A percentile compares a stretch with the other conserved stretches of the same genome.
These are phyloP conservation scores for Metschnikowia reukaufii DNA, from an alignment of 805 yeast species.

Conservation along the genomic window DNA sequence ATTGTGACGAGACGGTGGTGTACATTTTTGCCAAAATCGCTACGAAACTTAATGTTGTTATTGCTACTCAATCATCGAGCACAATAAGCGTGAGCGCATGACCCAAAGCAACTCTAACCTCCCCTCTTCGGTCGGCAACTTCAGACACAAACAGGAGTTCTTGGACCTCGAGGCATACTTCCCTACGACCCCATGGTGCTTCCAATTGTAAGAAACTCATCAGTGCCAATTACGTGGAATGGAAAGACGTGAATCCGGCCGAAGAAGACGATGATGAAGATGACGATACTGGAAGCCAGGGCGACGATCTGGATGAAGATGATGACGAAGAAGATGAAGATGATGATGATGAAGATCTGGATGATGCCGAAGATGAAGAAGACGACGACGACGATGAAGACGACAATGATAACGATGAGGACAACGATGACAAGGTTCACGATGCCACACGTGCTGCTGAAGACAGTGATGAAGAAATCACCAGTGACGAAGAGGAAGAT, in stretches of 20 bases:
- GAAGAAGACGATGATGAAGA: constrained; percentile 65
- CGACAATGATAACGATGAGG: constrained; percentile 24
- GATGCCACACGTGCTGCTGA: constrained; percentile 17
- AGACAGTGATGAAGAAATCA: constrained; percentile 20
- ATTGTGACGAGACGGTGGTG: constrained; percentile 91
- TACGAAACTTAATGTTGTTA: constrained; percentile 88
- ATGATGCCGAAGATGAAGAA: constrained; percentile 18
- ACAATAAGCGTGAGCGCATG: constrained; percentile 73
- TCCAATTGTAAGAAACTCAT: constrained; percentile 55
- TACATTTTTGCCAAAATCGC: constrained; percentile 91
- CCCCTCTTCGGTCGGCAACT: constrained; percentile 39
- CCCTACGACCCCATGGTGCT: constrained; percentile 88
- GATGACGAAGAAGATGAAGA: constrained; percentile 20
- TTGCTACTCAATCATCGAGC: constrained; percentile 90
- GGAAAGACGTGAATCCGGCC: constrained; percentile 55
- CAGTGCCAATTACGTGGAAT: constrained; percentile 61
- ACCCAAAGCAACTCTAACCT: constrained; percentile 39
- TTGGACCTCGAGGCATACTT: constrained; percentile 91
- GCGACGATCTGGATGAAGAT: constrained; percentile 28
- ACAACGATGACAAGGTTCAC: constrained; percentile 18
- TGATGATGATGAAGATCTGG: constrained; percentile 15
- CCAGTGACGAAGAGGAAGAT: constrained; percentile 16
- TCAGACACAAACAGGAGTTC: constrained; percentile 73
- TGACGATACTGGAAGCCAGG: constrained; percentile 30
- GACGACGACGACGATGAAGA: constrained; percentile 11